These are phyloP conservation scores for Wickerhamiella nectarea DNA, from an alignment of 805 yeast species.

Conservation along the genomic window DNA sequence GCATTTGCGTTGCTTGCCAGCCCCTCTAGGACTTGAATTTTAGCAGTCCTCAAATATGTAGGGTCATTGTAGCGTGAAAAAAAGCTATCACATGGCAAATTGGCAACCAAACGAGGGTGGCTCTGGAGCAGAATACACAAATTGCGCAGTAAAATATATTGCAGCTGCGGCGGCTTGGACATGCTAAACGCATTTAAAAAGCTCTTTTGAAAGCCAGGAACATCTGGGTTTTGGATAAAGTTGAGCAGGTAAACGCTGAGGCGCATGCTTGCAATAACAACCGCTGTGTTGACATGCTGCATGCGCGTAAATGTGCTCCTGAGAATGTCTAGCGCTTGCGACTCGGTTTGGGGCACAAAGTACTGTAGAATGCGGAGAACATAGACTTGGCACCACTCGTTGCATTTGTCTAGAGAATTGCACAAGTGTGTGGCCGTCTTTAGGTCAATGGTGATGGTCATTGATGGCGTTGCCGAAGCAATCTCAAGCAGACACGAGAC, in stretches of 20 bases:
- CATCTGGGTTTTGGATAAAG: conserved; percentile 44
- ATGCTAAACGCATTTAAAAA: conserved; percentile 47
- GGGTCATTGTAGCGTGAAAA: conserved; percentile 80
- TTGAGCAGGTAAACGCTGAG: conserved; percentile 59
- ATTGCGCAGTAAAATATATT: conserved; percentile 69
- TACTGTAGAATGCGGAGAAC: conserved; percentile 51
- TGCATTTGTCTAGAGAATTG: conserved; percentile 30
- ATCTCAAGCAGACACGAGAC: conserved; percentile 53
- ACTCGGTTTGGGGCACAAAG: conserved; percentile 56
- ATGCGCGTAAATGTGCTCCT: conserved; percentile 55
- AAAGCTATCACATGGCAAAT: conserved; percentile 59
- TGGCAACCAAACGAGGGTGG: conserved; percentile 12
- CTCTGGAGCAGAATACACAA: conserved; percentile 47
- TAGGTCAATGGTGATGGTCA: conserved; percentile 42
- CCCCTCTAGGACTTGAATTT: conserved; percentile 70
- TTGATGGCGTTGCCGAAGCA: conserved; percentile 39
- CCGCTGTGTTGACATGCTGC: conserved; percentile 70
- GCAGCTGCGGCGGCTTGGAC: conserved; percentile 68
- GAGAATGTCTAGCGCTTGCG: conserved; percentile 51
- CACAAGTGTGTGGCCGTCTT: conserved; percentile 34
- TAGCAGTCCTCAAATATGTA: conserved; percentile 76
- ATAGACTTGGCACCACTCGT: conserved; percentile 60
- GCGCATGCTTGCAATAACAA: conserved; percentile 63
- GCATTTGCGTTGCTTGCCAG: conserved; percentile 56
- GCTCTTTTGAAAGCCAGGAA: conserved; percentile 42